phyloP scores from a whole-genome alignment of 495 filamentous ascomycete species.

The Aspergillus baeticus region DNA sequence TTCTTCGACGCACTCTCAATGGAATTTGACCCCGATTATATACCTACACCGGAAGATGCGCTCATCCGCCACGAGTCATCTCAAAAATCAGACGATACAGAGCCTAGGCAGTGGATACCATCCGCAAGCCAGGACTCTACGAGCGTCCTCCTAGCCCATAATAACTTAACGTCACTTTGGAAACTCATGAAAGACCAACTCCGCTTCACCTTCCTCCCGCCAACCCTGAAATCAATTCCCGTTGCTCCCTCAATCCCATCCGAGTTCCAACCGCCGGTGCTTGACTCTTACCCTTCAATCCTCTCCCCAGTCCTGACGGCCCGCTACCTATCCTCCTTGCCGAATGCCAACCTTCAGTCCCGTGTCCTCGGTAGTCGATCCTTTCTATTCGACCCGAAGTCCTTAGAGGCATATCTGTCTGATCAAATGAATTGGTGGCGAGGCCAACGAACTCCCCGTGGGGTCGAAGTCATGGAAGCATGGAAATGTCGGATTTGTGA shows the following conservation, averaged over 20 bases:
- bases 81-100: conserved; percentile 2
- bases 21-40: conserved; percentile 31
- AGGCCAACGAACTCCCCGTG: conserved; percentile 71
- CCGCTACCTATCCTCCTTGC: conserved; percentile 39
- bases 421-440: conserved; percentile 84
- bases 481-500: conserved; percentile 80
- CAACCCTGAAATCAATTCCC: conserved; percentile 19
- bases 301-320: conserved; percentile 48
- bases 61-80: not conserved
- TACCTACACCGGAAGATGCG: conserved; percentile 30
- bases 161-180: conserved; percentile 64
- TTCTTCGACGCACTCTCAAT: conserved; percentile 42
- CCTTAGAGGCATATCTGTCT: conserved; percentile 61
- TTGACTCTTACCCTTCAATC: conserved; percentile 50
- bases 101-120: conserved; percentile 3
- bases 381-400: conserved; percentile 65
- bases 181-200: conserved; percentile 63
- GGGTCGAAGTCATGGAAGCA: conserved; percentile 83
- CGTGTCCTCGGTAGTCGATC: conserved; percentile 63
- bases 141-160: conserved; percentile 56
- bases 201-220: conserved; percentile 56
- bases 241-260: conserved; percentile 44
- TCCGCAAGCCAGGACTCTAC: conserved; percentile 47
- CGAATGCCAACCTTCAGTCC: conserved; percentile 29
- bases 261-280: conserved; percentile 56